Percentiles rank a stretch among this genome's conserved stretches.
Evolutionary conservation across 2,329 filamentous ascomycete genomes (phyloP).

Genomic region (Apiospora koreana): DNA sequence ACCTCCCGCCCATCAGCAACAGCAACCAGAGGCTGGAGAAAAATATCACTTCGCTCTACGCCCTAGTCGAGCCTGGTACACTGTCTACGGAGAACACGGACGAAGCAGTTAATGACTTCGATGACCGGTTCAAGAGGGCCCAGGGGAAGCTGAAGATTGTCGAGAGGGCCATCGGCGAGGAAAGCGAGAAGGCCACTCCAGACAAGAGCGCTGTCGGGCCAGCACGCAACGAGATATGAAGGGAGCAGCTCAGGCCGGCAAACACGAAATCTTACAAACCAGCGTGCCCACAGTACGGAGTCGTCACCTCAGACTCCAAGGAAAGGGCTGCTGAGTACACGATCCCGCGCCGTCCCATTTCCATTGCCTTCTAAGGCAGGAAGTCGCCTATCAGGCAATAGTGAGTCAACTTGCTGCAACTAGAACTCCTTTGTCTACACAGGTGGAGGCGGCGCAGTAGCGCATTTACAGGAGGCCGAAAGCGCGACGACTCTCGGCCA

Average conservation of each 20-base stretch:
- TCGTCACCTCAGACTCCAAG: neutral
- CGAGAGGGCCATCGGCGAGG: slow-evolving; percentile 62
- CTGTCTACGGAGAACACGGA: slow-evolving; percentile 82
- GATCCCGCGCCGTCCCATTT: neutral
- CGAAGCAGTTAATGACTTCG: slow-evolving; percentile 86
- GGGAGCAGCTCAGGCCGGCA: neutral
- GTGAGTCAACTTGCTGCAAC: neutral
- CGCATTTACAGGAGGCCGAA: neutral
- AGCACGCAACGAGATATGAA: slow-evolving; percentile 18
- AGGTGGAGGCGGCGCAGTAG: neutral
- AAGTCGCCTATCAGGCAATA: neutral
- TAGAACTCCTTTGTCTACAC: neutral
- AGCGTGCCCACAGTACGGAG: neutral
- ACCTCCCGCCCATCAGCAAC: slow-evolving; percentile 45
- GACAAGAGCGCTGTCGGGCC: neutral
- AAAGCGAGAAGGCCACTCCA: neutral
- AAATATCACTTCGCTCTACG: slow-evolving; percentile 74
- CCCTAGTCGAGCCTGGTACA: slow-evolving; percentile 76
- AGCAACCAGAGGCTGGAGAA: slow-evolving; percentile 69
- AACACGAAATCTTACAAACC: neutral
- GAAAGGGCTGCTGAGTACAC: neutral
- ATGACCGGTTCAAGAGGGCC: slow-evolving; percentile 80
- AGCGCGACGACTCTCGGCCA: neutral
- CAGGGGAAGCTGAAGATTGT: slow-evolving; percentile 84
- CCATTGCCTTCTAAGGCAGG: neutral